Evolutionary conservation across 345 rosid species (phyloP).

Genomic region (Trapa incisa): DNA sequence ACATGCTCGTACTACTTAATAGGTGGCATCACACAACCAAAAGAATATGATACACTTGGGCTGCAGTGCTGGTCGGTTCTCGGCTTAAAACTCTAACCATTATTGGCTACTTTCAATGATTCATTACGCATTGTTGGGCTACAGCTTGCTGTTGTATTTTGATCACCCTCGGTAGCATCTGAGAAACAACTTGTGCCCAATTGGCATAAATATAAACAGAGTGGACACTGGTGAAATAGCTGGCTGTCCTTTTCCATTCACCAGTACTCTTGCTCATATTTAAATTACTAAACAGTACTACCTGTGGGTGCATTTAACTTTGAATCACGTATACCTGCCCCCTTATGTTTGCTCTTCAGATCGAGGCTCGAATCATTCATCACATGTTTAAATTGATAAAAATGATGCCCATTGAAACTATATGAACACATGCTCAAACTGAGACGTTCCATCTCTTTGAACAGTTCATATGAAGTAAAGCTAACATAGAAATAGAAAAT

Average conservation of each 20-base stretch:
- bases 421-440: not conserved
- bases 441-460: not conserved
- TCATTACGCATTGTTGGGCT: not conserved
- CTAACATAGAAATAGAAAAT: not conserved
- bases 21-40: not conserved
- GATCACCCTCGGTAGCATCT: too few species aligned
- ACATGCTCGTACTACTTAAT: constrained; percentile 8
- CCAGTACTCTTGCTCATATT: too few species aligned
- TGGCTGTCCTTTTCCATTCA: too few species aligned
- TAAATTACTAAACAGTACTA: too few species aligned
- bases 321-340: too few species aligned
- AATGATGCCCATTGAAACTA: not conserved
- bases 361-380: not conserved
- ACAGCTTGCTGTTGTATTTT: too few species aligned
- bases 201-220: too few species aligned
- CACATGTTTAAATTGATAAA: not conserved
- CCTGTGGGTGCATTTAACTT: too few species aligned
- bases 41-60: not conserved
- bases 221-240: too few species aligned
- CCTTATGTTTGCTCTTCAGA: not conserved
- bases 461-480: not conserved
- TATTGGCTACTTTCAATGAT: constrained; percentile 9
- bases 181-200: too few species aligned
- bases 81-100: constrained; percentile 5
- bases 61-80: not conserved